Evolutionary conservation across 352 stramenopile genomes (phyloP), one percentile per base, ranked within the genome.

Genomic region (Plasmopara halstedii): DNA sequence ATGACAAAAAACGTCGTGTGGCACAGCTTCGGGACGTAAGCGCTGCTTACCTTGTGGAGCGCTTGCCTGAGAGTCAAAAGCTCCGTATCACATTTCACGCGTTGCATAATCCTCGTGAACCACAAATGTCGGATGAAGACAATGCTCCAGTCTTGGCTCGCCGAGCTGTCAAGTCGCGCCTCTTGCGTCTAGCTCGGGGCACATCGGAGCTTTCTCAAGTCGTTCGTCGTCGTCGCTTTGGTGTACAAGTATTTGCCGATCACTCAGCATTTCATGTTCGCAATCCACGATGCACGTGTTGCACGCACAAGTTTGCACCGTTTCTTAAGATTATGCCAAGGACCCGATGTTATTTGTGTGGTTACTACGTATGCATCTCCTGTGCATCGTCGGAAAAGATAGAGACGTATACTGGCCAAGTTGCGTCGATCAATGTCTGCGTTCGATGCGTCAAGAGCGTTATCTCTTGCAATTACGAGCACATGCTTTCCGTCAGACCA

Each of bases 61-160:
- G 37, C 6, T 14, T 56, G 18, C 32, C 58, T 7, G 48, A 50
- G 1, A 67, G 18, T 11, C 53, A 57, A 14, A 20, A 35, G 0
- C 52, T 80, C 8, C 59, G 56, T 3, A 51, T 80, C 10, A 46
- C 65, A 13, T 80, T 76, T 39, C 62, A 80, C 21, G 68, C 57
- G 6, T 15, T 46, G 3, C 50, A 62, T 42, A 48, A 51, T 2
- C 20, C 43, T 10, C 20, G 46, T 3, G 17, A 9, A 1, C 21
- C 20, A 13, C 2, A n/a, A 6, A 13, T 10, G 5, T 4, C 5
- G 4, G 21, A 57, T 17, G 50, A 18, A 9, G 32, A 38, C 21
- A 33, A 33, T 22, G 23, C 33, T 14, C 35, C 36, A 14, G 20
- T 42, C 14, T 11, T 42, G 7, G 13, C 11, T 20, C 26, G 21